Evolutionary conservation across 208 protist genomes (phyloP), one percentile per base, ranked within the genome.

Genomic region (Wallacemonas collosoma): DNA sequence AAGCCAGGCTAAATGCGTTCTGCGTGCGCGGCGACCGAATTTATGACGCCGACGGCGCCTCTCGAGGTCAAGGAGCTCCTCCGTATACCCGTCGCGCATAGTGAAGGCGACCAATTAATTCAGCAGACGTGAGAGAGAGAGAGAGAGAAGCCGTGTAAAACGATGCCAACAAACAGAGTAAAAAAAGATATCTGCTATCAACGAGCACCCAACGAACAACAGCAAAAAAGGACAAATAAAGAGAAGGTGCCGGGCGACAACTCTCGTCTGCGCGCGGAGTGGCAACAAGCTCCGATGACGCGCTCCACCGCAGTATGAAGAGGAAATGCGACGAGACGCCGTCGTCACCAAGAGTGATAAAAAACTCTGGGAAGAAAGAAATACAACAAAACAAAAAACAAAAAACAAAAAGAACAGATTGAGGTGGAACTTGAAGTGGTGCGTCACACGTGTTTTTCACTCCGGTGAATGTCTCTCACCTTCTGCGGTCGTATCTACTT

Each of bases 51-150:
- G 69, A 12, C 81, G 76, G 53, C 71, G 54, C 41, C 51, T 50
- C 41, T 85, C 75, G 44, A 85, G 62, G 15, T 67, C 69, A 58
- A 85, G 74, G 41, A 85, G 73, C 55, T 77, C 54, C n/a, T 78
- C 70, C 44, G 68, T 67, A 55, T 85, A 80, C 11, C 70, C 74
- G 36, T 73, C 66, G 6, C 77, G 73, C 80, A 85, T 85, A 9
- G 56, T 58, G 26, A 26, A 26, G 26, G 26, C 26, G 26, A 26
- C 26, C 26, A 26, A 26, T 26, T 26, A 26, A 26, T 26, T 26
- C 26, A 26, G 26, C 26, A 26, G 26, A 26, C 26, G 26, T 26
- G 26, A 1, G 53, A 57, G 14, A 57, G 26, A 64, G 44, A 64
- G 26, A 64, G 50, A 60, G 1, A 61, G 47, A 50, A 50, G 45